Percentiles rank a stretch among this genome's conserved stretches.
These are phyloP conservation scores for Phytophthora aleatoria DNA, from an alignment of 352 stramenopile genomes.

Conservation along the genomic window DNA sequence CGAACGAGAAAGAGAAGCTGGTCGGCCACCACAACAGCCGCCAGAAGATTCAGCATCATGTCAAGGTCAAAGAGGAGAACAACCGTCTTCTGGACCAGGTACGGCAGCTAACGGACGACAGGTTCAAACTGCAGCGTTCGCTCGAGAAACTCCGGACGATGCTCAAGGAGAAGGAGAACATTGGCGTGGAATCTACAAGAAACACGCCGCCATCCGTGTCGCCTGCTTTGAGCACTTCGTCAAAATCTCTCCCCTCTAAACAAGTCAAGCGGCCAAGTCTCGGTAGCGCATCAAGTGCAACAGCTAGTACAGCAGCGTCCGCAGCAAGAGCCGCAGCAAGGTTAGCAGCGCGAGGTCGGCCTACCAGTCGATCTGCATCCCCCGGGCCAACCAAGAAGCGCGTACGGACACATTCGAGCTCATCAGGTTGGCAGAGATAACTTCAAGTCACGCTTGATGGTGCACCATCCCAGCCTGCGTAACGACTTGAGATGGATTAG, in stretches of 20 bases:
- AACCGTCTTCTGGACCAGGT: constrained; percentile 79
- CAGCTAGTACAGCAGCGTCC: constrained; percentile 23
- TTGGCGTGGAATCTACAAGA: constrained; percentile 35
- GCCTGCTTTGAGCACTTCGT: constrained; percentile 26
- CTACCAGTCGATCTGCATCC: constrained; percentile 36
- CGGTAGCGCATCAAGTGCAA: constrained; percentile 25
- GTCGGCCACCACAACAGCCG: constrained; percentile 80
- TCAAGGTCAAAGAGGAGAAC: constrained; percentile 84
- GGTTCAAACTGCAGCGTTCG: constrained; percentile 54
- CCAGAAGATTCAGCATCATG: constrained; percentile 86
- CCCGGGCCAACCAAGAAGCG: constrained; percentile 49
- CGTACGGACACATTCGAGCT: constrained; percentile 21
- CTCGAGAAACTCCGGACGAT: constrained; percentile 52
- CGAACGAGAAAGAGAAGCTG: constrained; percentile 74
- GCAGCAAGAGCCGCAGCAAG: constrained; percentile 28
- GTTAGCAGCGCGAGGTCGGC: constrained; percentile 23
- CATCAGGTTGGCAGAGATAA: constrained; percentile 44
- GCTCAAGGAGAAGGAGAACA: constrained; percentile 79
- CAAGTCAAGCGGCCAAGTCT: constrained; percentile 25
- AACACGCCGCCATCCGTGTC: constrained; percentile 32
- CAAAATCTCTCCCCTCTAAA: constrained; percentile 10
- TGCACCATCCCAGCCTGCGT: constrained; percentile 30
- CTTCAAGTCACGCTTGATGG: constrained; percentile 6
- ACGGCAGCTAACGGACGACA: constrained; percentile 65
- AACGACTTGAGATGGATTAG: constrained; percentile 30